Conservation (phyloP, 148 eudicot genomes). For the Rhododendron henanense region DNA sequence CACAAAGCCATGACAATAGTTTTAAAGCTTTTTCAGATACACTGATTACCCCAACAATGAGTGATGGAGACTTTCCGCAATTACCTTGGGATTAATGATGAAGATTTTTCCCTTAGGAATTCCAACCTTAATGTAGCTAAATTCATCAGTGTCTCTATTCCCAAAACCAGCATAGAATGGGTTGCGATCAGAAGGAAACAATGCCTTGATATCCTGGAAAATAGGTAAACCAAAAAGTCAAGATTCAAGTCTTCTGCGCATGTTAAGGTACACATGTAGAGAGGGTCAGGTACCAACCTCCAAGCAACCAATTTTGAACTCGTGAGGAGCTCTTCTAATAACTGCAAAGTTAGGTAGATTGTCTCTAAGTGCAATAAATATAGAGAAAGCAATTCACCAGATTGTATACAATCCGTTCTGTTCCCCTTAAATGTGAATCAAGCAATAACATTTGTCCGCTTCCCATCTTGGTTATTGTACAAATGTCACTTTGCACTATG, state of each 20-base stretch:
- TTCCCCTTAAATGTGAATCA: neutral
- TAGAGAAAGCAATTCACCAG: neutral
- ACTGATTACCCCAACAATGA: neutral
- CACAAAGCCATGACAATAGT: conserved; percentile 6
- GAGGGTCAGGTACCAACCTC: conserved; percentile 51
- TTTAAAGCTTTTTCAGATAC: neutral
- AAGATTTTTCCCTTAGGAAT: conserved; percentile 85
- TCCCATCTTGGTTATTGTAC: neutral
- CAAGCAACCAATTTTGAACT: conserved; percentile 94
- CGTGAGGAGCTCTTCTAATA: conserved; percentile 97
- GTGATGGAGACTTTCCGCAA: neutral
- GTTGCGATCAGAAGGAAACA: conserved; percentile 66
- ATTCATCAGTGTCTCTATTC: conserved; percentile 91
- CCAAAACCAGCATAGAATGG: conserved; percentile 99
- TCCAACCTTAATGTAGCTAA: conserved; percentile 90
- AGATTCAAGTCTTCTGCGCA: neutral
- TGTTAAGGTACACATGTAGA: neutral
- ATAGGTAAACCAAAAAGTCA: conserved; percentile 5
- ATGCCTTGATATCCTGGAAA: conserved; percentile 76
- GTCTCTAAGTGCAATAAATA: neutral
- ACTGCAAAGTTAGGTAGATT: conserved; percentile 41
- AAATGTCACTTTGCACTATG: neutral
- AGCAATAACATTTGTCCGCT: neutral
- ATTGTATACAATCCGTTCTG: neutral
- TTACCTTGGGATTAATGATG: conserved; percentile 93